phyloP scores from a whole-genome alignment of 768 basidiomycete genomes.

The Podaxis sp. region DNA sequence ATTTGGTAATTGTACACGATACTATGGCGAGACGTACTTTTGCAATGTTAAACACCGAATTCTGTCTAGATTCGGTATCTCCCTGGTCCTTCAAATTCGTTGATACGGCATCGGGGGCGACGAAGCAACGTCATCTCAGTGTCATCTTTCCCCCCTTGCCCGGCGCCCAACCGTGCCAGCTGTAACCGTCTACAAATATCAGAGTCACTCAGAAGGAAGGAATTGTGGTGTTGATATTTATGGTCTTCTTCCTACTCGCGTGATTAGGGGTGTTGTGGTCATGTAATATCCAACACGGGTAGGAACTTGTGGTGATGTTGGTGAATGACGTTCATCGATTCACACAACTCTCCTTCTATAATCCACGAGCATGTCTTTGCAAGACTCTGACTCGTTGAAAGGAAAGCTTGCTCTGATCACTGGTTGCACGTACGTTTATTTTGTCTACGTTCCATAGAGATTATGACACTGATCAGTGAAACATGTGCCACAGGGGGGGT shows the following conservation, averaged over 20 bases:
- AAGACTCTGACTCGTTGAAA: conserved; percentile 16
- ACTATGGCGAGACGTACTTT: too few relatives aligned
- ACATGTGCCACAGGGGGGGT: conserved; percentile 39
- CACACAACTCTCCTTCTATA: neutral
- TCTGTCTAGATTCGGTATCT: too few relatives aligned
- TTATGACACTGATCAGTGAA: neutral
- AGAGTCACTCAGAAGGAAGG: neutral
- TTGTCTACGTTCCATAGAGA: neutral
- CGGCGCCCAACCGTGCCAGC: too few relatives aligned
- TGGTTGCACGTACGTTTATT: conserved; percentile 26
- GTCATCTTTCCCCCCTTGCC: too few relatives aligned
- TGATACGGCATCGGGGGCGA: too few relatives aligned
- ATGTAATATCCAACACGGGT: neutral
- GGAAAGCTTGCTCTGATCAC: conserved; percentile 29
- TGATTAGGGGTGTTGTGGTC: neutral
- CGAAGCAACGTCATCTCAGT: too few relatives aligned
- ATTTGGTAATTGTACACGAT: neutral
- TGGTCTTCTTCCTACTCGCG: neutral
- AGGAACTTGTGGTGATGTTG: neutral
- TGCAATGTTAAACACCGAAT: too few relatives aligned
- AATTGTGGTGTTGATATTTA: neutral
- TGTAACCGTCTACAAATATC: too few relatives aligned
- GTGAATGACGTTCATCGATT: neutral
- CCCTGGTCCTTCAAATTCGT: too few relatives aligned
- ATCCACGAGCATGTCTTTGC: conserved; percentile 1